These are phyloP conservation scores for Triglochin maritima DNA, from an alignment of 106 monocot species.

Conservation along the genomic window DNA sequence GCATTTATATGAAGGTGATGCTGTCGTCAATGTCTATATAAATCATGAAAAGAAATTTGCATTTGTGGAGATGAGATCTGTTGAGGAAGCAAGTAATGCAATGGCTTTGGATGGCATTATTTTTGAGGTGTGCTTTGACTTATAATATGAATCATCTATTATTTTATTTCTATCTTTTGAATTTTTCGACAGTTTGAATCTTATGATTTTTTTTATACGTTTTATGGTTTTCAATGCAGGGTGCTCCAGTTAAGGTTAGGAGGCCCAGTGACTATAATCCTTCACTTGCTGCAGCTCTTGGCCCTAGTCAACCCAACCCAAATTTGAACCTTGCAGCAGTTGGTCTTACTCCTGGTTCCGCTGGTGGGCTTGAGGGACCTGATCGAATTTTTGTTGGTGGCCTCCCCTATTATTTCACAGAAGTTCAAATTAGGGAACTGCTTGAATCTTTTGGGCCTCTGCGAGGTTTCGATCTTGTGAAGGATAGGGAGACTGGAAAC, in stretches of 20 bases:
- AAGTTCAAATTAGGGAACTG: conserved; percentile 59
- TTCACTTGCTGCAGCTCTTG: conserved; percentile 39
- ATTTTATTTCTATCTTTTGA: not conserved
- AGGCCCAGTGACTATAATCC: conserved; percentile 31
- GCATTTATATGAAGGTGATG: conserved; percentile 56
- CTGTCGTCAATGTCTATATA: conserved; percentile 96
- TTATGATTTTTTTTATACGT: not conserved
- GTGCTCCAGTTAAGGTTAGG: conserved; percentile 25
- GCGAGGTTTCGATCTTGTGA: conserved; percentile 24
- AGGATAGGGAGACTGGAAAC: conserved; percentile 29
- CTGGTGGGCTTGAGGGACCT: conserved; percentile 59
- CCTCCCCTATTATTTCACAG: conserved; percentile 67
- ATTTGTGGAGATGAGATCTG: conserved; percentile 98
- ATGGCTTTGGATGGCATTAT: conserved; percentile 99
- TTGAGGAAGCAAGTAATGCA: conserved; percentile 98
- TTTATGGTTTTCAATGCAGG: conserved; percentile 5
- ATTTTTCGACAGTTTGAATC: not conserved
- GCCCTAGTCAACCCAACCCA: conserved; percentile 55
- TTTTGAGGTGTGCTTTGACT: conserved; percentile 63
- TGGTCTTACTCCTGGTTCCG: conserved; percentile 49
- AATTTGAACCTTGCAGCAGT: conserved; percentile 54
- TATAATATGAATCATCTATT: not conserved
- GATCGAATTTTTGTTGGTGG: conserved; percentile 66
- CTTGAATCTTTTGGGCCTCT: conserved; percentile 58
- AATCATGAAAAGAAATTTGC: conserved; percentile 99